These are phyloP conservation scores for Chytridium lagenaria DNA, from an alignment of 371 early-diverging fungal genomes.

Conservation along the genomic window DNA sequence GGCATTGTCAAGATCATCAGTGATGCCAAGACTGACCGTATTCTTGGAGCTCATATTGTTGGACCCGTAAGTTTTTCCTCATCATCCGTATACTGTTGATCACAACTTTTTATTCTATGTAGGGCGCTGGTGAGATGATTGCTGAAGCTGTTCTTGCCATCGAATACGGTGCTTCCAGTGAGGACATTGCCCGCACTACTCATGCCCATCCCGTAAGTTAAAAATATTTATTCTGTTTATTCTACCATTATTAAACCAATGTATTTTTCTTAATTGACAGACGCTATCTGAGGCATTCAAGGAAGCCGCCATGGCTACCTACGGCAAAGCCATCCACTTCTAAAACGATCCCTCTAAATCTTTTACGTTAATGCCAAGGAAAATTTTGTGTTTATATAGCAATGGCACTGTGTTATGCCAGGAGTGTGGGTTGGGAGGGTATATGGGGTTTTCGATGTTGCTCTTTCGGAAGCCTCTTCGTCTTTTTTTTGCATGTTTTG, in stretches of 20 bases:
- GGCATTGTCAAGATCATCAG: constrained; percentile 96
- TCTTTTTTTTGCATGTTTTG: not conserved
- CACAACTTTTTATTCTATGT: not conserved
- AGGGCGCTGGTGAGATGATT: constrained; percentile 98
- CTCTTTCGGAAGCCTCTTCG: too few relatives aligned
- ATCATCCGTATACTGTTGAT: not conserved
- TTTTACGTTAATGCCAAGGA: not conserved
- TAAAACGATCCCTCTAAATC: constrained; percentile 13
- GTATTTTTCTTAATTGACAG: constrained; percentile 33
- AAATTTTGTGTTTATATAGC: not conserved
- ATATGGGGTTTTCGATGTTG: not conserved
- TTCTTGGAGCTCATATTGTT: constrained; percentile 96
- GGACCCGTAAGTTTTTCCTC: constrained; percentile 68
- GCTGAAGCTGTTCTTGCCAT: constrained; percentile 96
- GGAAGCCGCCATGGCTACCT: constrained; percentile 94
- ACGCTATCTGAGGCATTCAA: constrained; percentile 97
- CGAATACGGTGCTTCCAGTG: constrained; percentile 96
- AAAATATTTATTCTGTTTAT: not conserved
- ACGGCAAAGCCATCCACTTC: constrained; percentile 65
- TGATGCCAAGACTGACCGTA: constrained; percentile 93
- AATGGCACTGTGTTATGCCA: not conserved
- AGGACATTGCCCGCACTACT: constrained; percentile 97
- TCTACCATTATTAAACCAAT: not conserved
- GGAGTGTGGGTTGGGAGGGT: not conserved
- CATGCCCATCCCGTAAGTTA: constrained; percentile 87